Evolutionary conservation across 148 eudicot genomes (phyloP).

Genomic region (Vaccinium corymbosum): DNA sequence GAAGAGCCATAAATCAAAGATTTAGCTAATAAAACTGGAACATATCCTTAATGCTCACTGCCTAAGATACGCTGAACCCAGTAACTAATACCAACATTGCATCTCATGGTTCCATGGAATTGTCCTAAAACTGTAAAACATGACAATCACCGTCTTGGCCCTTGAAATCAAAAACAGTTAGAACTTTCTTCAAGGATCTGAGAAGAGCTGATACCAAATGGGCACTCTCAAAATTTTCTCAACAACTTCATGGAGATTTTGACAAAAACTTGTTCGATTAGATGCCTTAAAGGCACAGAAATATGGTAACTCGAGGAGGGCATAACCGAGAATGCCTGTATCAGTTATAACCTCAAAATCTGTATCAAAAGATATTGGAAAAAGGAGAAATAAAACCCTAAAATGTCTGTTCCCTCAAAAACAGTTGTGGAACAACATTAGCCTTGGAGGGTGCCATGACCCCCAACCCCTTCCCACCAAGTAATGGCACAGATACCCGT

Average conservation of each 20-base stretch:
- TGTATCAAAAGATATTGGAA: neutral
- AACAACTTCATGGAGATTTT: neutral
- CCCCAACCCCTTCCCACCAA: neutral
- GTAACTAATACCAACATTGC: neutral
- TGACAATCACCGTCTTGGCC: neutral
- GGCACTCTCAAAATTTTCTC: neutral
- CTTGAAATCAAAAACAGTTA: neutral
- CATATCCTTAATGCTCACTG: neutral
- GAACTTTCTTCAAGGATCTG: slow-evolving; percentile 19
- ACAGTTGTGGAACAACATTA: neutral
- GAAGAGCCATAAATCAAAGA: slow-evolving; percentile 8
- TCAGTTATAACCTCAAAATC: neutral
- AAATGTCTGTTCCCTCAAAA: neutral
- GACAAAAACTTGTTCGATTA: neutral
- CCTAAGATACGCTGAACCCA: neutral
- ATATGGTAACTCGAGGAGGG: neutral
- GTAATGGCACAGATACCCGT: neutral
- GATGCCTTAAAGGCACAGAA: neutral
- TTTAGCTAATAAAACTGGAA: neutral
- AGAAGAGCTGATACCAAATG: neutral
- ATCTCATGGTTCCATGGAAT: slow-evolving; percentile 17
- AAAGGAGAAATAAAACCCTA: neutral
- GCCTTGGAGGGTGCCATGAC: neutral
- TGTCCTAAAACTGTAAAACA: slow-evolving; percentile 12
- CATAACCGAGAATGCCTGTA: neutral